Evolutionary conservation across 2,329 filamentous ascomycete species (phyloP).

Genomic region (Colletotrichum limetticola): DNA sequence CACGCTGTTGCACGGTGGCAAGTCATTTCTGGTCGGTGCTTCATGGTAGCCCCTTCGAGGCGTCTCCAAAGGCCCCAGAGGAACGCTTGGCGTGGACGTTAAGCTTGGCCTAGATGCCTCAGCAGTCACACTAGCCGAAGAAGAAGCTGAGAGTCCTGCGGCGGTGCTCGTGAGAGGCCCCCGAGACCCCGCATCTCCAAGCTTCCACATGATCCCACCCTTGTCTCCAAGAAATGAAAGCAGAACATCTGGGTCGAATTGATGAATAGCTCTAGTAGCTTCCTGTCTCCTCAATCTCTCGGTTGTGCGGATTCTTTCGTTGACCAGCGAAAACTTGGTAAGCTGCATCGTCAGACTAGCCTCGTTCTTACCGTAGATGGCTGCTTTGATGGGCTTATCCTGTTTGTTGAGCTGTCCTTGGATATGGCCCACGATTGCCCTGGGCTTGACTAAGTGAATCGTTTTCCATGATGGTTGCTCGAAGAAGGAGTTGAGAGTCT

Average conservation of each 20-base stretch:
- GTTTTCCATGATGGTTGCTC: constrained; percentile 28
- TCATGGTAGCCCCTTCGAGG: neutral
- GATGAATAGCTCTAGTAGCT: constrained; percentile 5
- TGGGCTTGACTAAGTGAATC: constrained; percentile 20
- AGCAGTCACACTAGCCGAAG: neutral
- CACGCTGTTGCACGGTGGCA: neutral
- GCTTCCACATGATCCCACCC: constrained; percentile 22
- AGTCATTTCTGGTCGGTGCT: neutral
- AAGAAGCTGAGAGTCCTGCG: neutral
- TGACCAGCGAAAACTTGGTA: constrained; percentile 18
- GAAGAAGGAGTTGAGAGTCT: constrained; percentile 16
- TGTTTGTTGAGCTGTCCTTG: constrained; percentile 6
- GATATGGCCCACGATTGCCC: constrained; percentile 11
- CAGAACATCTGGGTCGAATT: constrained; percentile 19
- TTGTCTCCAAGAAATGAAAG: constrained; percentile 26
- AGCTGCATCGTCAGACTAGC: constrained; percentile 20
- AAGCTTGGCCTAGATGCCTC: neutral
- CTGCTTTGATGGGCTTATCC: constrained; percentile 18
- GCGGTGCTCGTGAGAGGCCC: neutral
- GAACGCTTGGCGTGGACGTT: neutral
- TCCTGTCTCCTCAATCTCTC: constrained; percentile 13
- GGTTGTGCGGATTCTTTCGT: constrained; percentile 7
- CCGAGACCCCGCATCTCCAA: constrained; percentile 9
- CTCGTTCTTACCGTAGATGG: constrained; percentile 22
- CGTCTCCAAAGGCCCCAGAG: neutral